phyloP scores from a whole-genome alignment of 2,329 filamentous ascomycete genomes.

The Colletotrichum viniferum region DNA sequence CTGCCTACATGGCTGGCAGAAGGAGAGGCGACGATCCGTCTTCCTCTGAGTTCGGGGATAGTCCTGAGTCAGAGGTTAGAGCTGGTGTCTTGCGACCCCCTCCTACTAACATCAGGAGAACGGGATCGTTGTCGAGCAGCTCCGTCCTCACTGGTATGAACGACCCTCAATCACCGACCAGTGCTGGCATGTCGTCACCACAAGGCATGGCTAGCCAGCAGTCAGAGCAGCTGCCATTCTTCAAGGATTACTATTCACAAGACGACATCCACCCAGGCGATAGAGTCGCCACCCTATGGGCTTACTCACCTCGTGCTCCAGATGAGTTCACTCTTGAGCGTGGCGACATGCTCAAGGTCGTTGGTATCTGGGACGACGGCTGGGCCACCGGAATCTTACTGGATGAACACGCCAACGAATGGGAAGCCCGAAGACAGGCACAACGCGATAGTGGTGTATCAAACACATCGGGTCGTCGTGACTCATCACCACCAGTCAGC shows the following conservation, averaged over 20 bases:
- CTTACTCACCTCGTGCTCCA: conserved; percentile 90
- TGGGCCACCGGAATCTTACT: conserved; percentile 95
- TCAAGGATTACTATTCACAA: conserved; percentile 98
- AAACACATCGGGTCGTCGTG: conserved; percentile 70
- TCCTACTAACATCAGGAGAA: conserved; percentile 67
- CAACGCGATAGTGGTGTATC: conserved; percentile 95
- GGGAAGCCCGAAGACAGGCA: conserved; percentile 75
- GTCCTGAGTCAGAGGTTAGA: conserved; percentile 70
- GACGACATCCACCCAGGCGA: conserved; percentile 95
- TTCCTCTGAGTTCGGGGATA: conserved; percentile 74
- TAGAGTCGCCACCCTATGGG: conserved; percentile 90
- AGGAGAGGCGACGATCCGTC: conserved; percentile 61
- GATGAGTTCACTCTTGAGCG: conserved; percentile 94
- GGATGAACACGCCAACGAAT: conserved; percentile 84
- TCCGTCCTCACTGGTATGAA: conserved; percentile 72
- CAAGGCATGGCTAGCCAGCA: conserved; percentile 85
- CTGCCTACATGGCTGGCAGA: conserved; percentile 50
- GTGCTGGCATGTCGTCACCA: conserved; percentile 79
- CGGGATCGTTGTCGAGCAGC: conserved; percentile 87
- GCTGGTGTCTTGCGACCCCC: conserved; percentile 60
- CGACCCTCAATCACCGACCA: conserved; percentile 76
- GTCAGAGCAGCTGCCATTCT: conserved; percentile 93
- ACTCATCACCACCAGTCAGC: conserved; percentile 65
- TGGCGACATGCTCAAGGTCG: conserved; percentile 96
- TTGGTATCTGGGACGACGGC: conserved; percentile 98